Evolutionary conservation across 495 filamentous ascomycete genomes (phyloP), one percentile per base, ranked within the genome.

Genomic region (Aspergillus panamensis): DNA sequence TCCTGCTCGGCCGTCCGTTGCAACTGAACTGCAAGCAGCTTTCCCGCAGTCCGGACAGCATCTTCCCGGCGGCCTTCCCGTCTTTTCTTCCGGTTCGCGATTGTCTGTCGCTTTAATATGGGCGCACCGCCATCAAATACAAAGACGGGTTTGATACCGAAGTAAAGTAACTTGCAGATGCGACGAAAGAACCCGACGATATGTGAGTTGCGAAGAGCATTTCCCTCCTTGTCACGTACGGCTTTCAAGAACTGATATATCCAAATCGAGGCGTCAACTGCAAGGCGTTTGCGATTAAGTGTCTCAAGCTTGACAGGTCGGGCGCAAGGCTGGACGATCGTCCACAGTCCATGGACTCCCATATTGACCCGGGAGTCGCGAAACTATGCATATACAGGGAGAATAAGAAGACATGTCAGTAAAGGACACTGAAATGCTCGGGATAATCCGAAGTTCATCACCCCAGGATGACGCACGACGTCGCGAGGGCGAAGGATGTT

Each of bases 221-320:
- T 96, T 39, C 94, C 94, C 74, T 98, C 94, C 66, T 96, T 96
- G 73, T 98, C 94, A 64, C 94, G 91, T 2, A 98, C 95, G 16
- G 94, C 94, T 75, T 98, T 98, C 60, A 98, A 82, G 68, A 98
- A 98, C 69, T 98, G 94, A 76, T 98, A 98, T 57, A 98, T 97
- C 94, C 94, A 98, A 66, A 97, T 98, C 3, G 91, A 96, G 51
- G 95, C 94, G 73, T 98, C 94, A 70, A 98, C 90, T 30, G 94
- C 94, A 57, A 98, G 85, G 20, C 94, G 90, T 69, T 96, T 96
- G 58, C 87, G 87, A 70, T 96, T 96, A 51, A 98, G 86, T 1
- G 94, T 96, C 68, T 95, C 91, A 63, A 98, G 88, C 72, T 96
- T 96, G 58, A 94, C 92, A 30, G 79, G 80, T 50, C 80, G 75